Evolutionary conservation across 2,329 filamentous ascomycete species (phyloP).

Genomic region (Phialemonium atrogriseum): DNA sequence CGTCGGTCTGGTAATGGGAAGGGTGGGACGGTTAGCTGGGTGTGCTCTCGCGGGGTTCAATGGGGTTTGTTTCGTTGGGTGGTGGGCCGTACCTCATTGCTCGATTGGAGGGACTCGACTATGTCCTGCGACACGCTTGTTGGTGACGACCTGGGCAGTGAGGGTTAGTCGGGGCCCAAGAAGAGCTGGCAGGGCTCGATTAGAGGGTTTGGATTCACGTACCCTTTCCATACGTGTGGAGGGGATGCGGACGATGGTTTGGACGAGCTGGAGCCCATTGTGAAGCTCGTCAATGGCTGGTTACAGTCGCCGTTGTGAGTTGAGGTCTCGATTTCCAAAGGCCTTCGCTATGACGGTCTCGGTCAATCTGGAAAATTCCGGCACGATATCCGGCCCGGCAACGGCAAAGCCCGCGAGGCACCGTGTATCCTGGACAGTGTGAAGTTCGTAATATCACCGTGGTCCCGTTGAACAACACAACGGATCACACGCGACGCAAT

Average conservation of each 20-base stretch:
- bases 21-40: constrained; percentile 1
- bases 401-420: no score
- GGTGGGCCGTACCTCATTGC: constrained; percentile 59
- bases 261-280: constrained; percentile 3
- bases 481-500: no score
- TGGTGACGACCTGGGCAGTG: constrained; percentile 29
- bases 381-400: no score
- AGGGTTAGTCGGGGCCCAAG: not conserved
- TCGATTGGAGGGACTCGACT: constrained; percentile 74
- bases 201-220: not conserved
- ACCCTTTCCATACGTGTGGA: constrained; percentile 3
- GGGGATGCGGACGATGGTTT: not conserved
- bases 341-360: no score
- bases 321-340: no score
- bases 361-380: no score
- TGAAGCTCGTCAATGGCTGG: constrained; percentile 3
- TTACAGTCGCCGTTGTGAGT: no score
- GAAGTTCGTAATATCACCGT: no score
- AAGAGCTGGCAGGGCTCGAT: not conserved
- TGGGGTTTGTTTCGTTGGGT: not conserved
- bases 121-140: constrained; percentile 67
- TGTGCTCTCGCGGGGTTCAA: not conserved
- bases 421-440: no score
- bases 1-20: constrained; percentile 71
- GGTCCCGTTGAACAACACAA: no score